Conservation (phyloP, 2,329 filamentous ascomycete species). For the Pseudogymnoascus sp. region DNA sequence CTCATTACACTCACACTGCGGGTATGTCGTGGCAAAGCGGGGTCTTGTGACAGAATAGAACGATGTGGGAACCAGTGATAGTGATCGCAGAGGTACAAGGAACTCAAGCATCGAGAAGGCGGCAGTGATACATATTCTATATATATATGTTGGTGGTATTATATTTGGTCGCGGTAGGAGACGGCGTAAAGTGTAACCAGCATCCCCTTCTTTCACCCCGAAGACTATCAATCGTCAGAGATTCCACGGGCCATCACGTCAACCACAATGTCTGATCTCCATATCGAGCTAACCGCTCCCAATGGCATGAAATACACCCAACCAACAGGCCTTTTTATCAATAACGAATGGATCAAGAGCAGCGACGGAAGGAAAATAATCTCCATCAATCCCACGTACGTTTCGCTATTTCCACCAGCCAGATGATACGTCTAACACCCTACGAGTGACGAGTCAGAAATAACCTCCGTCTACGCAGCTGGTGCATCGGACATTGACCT, state of each 20-base stretch:
- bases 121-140: not conserved
- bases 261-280: conserved; percentile 34
- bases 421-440: conserved; percentile 2
- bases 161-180: not conserved
- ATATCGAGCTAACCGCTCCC: conserved; percentile 60
- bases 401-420: not conserved
- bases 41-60: not conserved
- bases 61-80: not conserved
- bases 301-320: conserved; percentile 67
- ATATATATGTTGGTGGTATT: not conserved
- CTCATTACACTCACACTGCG: not conserved
- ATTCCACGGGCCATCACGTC: not conserved
- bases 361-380: conserved; percentile 56
- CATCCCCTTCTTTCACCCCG: not conserved
- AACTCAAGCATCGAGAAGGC: not conserved
- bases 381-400: conserved; percentile 62
- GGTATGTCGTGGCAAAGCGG: not conserved
- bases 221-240: not conserved
- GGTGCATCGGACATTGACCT: conserved; percentile 57
- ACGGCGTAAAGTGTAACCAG: not conserved
- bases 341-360: conserved; percentile 69
- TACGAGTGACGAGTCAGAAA: conserved; percentile 55
- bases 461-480: conserved; percentile 63
- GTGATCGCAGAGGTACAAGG: not conserved
- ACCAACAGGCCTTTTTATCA: conserved; percentile 71